These are phyloP conservation scores for Pythium periplocum DNA, from an alignment of 352 stramenopile genomes.

Conservation along the genomic window DNA sequence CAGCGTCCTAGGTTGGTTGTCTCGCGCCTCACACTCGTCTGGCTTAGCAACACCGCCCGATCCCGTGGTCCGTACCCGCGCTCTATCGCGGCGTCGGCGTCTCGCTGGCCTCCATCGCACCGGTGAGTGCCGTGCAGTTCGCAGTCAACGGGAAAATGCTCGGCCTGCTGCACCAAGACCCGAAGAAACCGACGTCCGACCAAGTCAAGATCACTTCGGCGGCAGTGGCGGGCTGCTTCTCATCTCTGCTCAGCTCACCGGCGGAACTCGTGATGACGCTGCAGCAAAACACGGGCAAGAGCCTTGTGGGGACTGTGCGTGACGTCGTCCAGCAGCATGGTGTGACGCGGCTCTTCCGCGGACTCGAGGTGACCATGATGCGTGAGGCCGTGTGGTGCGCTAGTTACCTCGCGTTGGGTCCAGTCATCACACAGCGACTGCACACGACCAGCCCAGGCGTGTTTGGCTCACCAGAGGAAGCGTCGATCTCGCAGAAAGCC, in stretches of 20 bases:
- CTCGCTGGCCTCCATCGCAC: conserved; percentile 71
- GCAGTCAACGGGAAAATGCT: conserved; percentile 67
- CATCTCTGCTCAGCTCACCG: conserved; percentile 55
- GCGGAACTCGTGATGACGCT: conserved; percentile 85
- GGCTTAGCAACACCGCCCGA: conserved; percentile 52
- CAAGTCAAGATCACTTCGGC: conserved; percentile 55
- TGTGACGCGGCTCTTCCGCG: conserved; percentile 46
- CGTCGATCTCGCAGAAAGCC: conserved; percentile 54
- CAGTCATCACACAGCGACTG: conserved; percentile 61
- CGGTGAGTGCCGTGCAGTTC: conserved; percentile 78
- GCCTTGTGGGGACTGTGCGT: conserved; percentile 51
- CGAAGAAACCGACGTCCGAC: conserved; percentile 26
- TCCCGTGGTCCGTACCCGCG: conserved; percentile 50
- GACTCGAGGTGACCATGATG: conserved; percentile 48
- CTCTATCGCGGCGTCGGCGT: conserved; percentile 79
- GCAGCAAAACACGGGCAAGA: conserved; percentile 78
- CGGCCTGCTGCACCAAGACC: conserved; percentile 28
- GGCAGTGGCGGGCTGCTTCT: conserved; percentile 53
- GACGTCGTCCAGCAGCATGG: conserved; percentile 48
- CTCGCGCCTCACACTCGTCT: background rate
- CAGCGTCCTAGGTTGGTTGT: background rate
- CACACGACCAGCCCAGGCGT: conserved; percentile 41
- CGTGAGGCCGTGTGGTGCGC: conserved; percentile 75
- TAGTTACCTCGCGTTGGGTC: conserved; percentile 69
- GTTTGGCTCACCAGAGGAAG: conserved; percentile 46